These are phyloP conservation scores for Tolypocladium ovalisporum DNA, from an alignment of 2,329 filamentous ascomycete genomes.

Conservation along the genomic window DNA sequence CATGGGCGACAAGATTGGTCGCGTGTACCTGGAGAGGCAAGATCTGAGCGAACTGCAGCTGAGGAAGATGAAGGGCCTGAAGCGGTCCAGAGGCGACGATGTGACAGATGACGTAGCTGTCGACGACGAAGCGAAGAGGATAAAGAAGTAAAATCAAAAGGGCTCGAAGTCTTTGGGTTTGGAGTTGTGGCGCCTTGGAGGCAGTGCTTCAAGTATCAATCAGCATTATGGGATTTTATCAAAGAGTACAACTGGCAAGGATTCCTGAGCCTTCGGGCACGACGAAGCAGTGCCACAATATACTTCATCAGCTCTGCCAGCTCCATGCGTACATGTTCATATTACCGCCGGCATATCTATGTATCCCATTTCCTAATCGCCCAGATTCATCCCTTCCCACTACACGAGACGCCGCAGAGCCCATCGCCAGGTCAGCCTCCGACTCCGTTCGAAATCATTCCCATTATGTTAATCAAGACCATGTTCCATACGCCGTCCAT, in stretches of 20 bases:
- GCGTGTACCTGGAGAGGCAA: constrained; percentile 84
- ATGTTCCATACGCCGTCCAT: not conserved
- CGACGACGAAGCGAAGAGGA: constrained; percentile 27
- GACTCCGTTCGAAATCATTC: not conserved
- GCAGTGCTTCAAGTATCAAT: not conserved
- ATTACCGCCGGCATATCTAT: not conserved
- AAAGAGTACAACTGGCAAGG: not conserved
- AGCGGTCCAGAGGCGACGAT: constrained; percentile 60
- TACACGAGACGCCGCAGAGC: not conserved
- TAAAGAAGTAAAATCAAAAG: constrained; percentile 16
- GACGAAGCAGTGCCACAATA: not conserved
- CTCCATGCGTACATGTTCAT: not conserved
- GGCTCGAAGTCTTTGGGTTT: constrained; percentile 5
- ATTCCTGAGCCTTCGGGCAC: not conserved
- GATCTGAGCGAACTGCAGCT: constrained; percentile 83
- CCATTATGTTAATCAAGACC: not conserved
- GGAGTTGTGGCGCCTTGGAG: constrained; percentile 9
- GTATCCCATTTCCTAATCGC: not conserved
- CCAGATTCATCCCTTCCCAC: not conserved
- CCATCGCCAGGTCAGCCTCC: not conserved
- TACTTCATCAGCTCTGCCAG: not conserved
- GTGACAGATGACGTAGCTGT: constrained; percentile 30
- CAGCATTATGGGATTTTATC: not conserved
- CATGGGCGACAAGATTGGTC: constrained; percentile 93
- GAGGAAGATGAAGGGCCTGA: constrained; percentile 98